Conservation (phyloP, 2,329 filamentous ascomycete genomes). For the Alternaria brassicicola region DNA sequence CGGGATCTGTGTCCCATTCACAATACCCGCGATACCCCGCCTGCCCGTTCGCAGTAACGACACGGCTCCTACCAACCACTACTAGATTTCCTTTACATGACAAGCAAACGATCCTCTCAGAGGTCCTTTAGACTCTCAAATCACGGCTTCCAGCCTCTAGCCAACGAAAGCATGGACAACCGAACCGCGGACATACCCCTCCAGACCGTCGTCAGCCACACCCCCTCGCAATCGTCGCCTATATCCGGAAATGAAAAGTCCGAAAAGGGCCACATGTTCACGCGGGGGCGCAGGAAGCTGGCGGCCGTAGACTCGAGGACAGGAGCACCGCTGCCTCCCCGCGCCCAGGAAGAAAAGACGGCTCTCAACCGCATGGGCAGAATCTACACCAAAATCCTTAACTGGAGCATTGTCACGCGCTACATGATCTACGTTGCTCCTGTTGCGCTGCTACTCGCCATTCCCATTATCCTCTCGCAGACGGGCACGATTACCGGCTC, state of each 20-base stretch:
- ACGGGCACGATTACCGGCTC: constrained; percentile 48
- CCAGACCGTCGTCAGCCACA: constrained; percentile 59
- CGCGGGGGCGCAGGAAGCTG: constrained; percentile 42
- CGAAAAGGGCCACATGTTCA: constrained; percentile 50
- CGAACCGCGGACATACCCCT: constrained; percentile 67
- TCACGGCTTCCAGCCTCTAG: constrained; percentile 47
- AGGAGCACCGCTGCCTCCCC: constrained; percentile 29
- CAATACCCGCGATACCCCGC: constrained; percentile 11
- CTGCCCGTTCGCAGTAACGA: constrained; percentile 14
- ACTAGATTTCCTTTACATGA: constrained; percentile 23
- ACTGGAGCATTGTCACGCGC: constrained; percentile 67
- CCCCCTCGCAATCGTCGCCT: constrained; percentile 44
- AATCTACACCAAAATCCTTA: constrained; percentile 65
- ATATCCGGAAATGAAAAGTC: constrained; percentile 40
- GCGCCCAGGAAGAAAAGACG: constrained; percentile 59
- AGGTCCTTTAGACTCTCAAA: constrained; percentile 45
- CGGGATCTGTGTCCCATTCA: constrained; percentile 11
- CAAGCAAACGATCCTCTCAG: constrained; percentile 36
- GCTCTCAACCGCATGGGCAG: constrained; percentile 63
- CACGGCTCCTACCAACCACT: constrained; percentile 18
- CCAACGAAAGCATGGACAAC: constrained; percentile 49
- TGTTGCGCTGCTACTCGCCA: constrained; percentile 62
- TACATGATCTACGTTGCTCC: constrained; percentile 69
- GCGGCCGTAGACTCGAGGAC: constrained; percentile 40
- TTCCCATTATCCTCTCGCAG: constrained; percentile 68